Percentiles rank a stretch among this genome's conserved stretches.
phyloP scores from a whole-genome alignment of 805 yeast genomes.

The Cephaloascus fragrans region DNA sequence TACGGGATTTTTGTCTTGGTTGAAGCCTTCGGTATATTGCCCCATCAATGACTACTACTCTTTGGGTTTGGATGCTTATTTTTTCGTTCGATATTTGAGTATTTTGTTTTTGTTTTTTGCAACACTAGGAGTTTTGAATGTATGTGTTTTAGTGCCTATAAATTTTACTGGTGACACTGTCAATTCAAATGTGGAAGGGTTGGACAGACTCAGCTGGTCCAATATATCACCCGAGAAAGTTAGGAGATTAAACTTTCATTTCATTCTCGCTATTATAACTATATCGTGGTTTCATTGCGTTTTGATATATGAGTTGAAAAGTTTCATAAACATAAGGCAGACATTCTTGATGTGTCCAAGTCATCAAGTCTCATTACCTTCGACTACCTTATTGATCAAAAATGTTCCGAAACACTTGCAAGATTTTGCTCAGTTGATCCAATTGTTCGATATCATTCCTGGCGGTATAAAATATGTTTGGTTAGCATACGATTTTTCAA shows the following conservation, averaged over 20 bases:
- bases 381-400: constrained; percentile 28
- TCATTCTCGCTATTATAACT: constrained; percentile 45
- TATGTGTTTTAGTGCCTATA: constrained; percentile 56
- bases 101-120: constrained; percentile 41
- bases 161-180: constrained; percentile 35
- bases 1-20: constrained; percentile 47
- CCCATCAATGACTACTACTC: constrained; percentile 33
- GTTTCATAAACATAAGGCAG: constrained; percentile 40
- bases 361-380: constrained; percentile 13
- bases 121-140: constrained; percentile 40
- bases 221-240: constrained; percentile 50
- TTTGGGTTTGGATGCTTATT: constrained; percentile 67
- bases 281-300: constrained; percentile 48
- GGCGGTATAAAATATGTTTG: constrained; percentile 49
- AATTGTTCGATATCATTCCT: constrained; percentile 31
- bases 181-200: constrained; percentile 23
- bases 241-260: constrained; percentile 47
- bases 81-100: constrained; percentile 53
- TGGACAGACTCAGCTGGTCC: constrained; percentile 66
- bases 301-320: constrained; percentile 45
- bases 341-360: constrained; percentile 19
- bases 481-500: constrained; percentile 34
- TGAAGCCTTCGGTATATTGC: constrained; percentile 27
- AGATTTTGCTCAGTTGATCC: constrained; percentile 13
- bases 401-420: constrained; percentile 31